Evolutionary conservation across 1,284 basidiomycete species (phyloP).

Genomic region (Retiboletus flavoniger): DNA sequence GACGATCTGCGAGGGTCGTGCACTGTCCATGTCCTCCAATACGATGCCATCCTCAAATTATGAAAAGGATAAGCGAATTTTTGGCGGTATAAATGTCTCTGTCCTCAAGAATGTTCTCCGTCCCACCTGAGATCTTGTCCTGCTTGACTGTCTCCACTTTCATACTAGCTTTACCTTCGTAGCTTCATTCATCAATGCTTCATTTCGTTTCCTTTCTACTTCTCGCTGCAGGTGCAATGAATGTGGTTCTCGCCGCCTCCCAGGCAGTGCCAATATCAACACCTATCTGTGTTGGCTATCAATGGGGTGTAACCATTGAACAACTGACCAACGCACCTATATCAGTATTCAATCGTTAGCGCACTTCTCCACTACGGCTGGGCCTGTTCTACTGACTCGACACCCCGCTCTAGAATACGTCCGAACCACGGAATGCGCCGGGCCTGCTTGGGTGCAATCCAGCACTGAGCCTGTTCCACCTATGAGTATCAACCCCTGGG

Average conservation of each 20-base stretch:
- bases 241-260: conserved; percentile 4
- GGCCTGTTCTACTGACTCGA: neutral
- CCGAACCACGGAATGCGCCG: conserved; percentile 4
- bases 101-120: neutral
- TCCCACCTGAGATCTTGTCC: neutral
- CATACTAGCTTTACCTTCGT: neutral
- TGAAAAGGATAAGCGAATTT: neutral
- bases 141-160: neutral
- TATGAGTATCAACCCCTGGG: conserved; percentile 9
- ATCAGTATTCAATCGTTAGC: conserved; percentile 19
- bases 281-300: conserved; percentile 13
- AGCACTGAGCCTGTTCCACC: conserved; percentile 18
- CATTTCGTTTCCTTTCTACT: conserved; percentile 4
- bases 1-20: neutral
- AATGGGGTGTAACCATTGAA: conserved; percentile 18
- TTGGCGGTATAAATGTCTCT: conserved; percentile 15
- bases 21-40: neutral
- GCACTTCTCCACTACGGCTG: neutral
- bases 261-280: neutral
- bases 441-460: conserved; percentile 18
- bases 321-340: neutral
- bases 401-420: conserved; percentile 11
- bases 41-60: neutral
- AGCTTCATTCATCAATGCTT: conserved; percentile 8
- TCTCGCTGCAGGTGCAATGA: neutral